Evolutionary conservation across 176 grass and related monocot genomes (phyloP), one percentile per base, ranked within the genome.

Genomic region (Cenchrus fungigraminus): DNA sequence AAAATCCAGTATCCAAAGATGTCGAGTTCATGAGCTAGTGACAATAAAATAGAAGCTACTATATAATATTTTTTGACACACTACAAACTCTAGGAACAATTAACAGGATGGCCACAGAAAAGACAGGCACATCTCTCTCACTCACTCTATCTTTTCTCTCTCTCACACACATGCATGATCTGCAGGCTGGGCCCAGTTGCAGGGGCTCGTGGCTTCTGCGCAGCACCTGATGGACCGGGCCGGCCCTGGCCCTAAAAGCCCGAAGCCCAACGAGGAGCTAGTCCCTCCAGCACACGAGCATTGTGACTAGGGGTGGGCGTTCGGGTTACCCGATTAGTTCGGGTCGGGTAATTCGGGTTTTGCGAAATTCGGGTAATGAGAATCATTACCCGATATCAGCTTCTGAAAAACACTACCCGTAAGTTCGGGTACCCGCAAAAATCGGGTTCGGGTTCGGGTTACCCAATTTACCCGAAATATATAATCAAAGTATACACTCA

Each of bases 201-300:
- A 60, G 58, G 20, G 58, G 2, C 19, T 34, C 34, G 34, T 34
- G 8, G n/a, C 8, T 61, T 25, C n/a, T 25, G 20, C 9, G 1
- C 9, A 28, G 2, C 9, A 0, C n/a, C 10, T 28, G n/a, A 28
- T 28, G 22, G 58, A 0, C 58, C 20, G 58, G 59, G 0, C n/a
- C 59, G 59, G 59, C n/a, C 54, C 15, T 49, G 52, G 52, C 52
- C 57, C 20, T n/a, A 10, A 1, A 28, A 62, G 59, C 59, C n/a
- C 57, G n/a, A 0, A 22, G 19, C 57, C 57, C 8, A 2, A 19
- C 12, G 12, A 4, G 0, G 6, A 59, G 9, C 66, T 88, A 97
- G 63, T 93, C 94, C 46, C 71, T 77, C 94, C 94, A 97, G 82
- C 91, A 97, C 3, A 97, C 71, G 0, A 97, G 89, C 91, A 97